Percentiles rank a stretch among this genome's conserved stretches.
Conservation (phyloP, 352 stramenopile genomes). For the Aphanomyces astaci region DNA sequence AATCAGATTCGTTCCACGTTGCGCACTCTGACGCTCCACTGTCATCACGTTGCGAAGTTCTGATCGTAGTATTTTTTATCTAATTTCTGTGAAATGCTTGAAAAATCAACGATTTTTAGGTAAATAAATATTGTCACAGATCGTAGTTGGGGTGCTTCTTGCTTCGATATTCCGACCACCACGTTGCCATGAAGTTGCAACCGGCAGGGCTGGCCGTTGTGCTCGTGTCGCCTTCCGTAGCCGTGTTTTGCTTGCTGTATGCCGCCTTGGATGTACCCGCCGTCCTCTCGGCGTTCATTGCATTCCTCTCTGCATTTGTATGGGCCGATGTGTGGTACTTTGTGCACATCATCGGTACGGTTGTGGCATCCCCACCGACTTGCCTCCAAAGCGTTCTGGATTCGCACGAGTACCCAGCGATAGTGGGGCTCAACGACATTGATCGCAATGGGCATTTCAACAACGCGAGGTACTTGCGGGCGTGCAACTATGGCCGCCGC, state of each 20-base stretch:
- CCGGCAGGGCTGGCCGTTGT: background rate
- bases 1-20: background rate
- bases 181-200: background rate
- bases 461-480: slow-evolving; percentile 76
- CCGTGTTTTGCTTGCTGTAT: background rate
- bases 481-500: slow-evolving; percentile 70
- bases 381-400: slow-evolving; percentile 43
- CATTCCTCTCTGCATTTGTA: slow-evolving; percentile 45
- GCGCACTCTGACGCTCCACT: background rate
- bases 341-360: slow-evolving; percentile 26
- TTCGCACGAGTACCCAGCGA: slow-evolving; percentile 36
- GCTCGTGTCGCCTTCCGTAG: background rate
- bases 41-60: background rate
- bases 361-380: slow-evolving; percentile 21
- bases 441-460: slow-evolving; percentile 84
- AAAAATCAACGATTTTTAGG: too few relatives aligned
- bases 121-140: too few relatives aligned
- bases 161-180: too few relatives aligned
- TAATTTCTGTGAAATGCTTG: too few relatives aligned
- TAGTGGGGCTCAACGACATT: slow-evolving; percentile 55
- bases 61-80: too few relatives aligned
- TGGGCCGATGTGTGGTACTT: slow-evolving; percentile 77
- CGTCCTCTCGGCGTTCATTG: slow-evolving; percentile 20
- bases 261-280: background rate
- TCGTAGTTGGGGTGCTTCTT: too few relatives aligned